Evolutionary conservation across 805 yeast species (phyloP), one percentile per base, ranked within the genome.

Genomic region (Saccharomycopsis vini): DNA sequence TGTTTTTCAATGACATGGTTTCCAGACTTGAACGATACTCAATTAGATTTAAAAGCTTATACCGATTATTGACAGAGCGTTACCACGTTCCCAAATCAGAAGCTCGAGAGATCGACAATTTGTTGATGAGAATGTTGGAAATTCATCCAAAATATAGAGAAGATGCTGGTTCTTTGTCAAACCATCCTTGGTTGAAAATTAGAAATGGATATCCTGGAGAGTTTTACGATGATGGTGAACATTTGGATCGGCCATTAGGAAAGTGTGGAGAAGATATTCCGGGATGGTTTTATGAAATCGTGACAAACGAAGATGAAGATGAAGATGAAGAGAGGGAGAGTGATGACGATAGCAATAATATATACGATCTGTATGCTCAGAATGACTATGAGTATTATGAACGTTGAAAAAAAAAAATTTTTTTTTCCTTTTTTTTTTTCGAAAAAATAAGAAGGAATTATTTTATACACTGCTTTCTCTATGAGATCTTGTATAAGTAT

Each of bases 91-190:
- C 36, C 5, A 20, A 20, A 3, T 16, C 18, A 19, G 46, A 44
- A 18, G 39, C 41, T 24, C 7, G 12, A 19, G 42, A 42, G 31
- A 57, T 74, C 15, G 53, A 69, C 3, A 72, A 68, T 45, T 73
- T 79, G 46, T 61, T 79, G 31, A 52, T 62, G 38, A 66, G 72
- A 44, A 73, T 80, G 65, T 62, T 79, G 38, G 63, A 61, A 39
- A 66, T 68, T 52, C 67, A 71, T 52, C 73, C 79, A 21, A 58
- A 58, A 36, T 66, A 66, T 10, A 63, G 84, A 42, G 69, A 65
- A 40, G 82, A 77, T 61, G 73, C 78, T 22, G 72, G 74, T 31
- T 66, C 74, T 5, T 64, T 77, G 58, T 60, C 71, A 38, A 62
- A 68, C 24, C 81, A 76, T 56, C 69, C 74, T 3, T 78, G 50